These are phyloP conservation scores for Hordeum pubiflorum DNA, from an alignment of 202 grass and related monocot genomes.

Conservation along the genomic window DNA sequence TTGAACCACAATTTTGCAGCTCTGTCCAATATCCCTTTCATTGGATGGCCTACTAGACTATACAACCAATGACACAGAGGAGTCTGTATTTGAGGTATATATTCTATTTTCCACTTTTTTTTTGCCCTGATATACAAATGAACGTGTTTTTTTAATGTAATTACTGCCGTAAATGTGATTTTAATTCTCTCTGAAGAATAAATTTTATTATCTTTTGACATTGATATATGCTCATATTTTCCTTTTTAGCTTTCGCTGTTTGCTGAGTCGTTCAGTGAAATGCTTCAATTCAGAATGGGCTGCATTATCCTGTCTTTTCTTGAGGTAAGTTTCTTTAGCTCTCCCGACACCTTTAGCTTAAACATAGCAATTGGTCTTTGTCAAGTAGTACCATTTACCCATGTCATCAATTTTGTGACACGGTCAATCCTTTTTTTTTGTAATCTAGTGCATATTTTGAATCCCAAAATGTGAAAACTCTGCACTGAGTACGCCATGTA, in stretches of 20 bases:
- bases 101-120: slow-evolving; percentile 2
- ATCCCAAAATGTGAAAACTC: neutral
- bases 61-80: slow-evolving; percentile 74
- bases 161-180: neutral
- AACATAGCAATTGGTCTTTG: neutral
- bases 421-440: neutral
- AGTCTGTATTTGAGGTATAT: slow-evolving; percentile 84
- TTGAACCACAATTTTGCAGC: slow-evolving; percentile 30
- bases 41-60: slow-evolving; percentile 84
- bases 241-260: slow-evolving; percentile 80
- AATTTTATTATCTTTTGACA: neutral
- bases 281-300: slow-evolving; percentile 95
- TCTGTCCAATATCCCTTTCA: slow-evolving; percentile 73
- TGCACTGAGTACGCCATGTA: neutral
- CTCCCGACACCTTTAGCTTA: slow-evolving; percentile 2
- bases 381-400: no score
- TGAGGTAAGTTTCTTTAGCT: slow-evolving; percentile 46
- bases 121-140: neutral
- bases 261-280: slow-evolving; percentile 81
- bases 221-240: slow-evolving; percentile 16
- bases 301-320: slow-evolving; percentile 73
- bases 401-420: neutral
- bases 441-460: neutral
- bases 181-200: neutral
- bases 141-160: neutral